Evolutionary conservation across 2,329 filamentous ascomycete genomes (phyloP), one percentile per base, ranked within the genome.

Genomic region (Orbilia javanica): DNA sequence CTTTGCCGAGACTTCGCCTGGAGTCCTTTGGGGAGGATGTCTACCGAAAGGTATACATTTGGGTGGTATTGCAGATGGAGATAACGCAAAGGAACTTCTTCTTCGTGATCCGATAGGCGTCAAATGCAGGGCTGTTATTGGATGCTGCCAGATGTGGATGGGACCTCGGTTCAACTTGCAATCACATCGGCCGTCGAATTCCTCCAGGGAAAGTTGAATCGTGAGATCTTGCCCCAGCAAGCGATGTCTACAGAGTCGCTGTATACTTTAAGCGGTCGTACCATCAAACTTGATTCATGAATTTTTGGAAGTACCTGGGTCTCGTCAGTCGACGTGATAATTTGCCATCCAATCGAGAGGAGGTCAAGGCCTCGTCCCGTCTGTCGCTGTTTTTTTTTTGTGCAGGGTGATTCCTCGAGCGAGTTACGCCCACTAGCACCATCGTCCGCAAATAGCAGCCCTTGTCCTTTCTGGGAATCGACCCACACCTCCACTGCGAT

Each of bases 401-500:
- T n/a, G 52, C 67, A 60, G 73, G 60, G 57, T 77, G 65, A 64
- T 62, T 67, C 66, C 72, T 66, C 60, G 62, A 77, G 73, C 73
- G 60, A 70, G 64, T 65, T 77, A 71, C 55, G 55, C 64, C 62
- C 55, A 46, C 63, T 66, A 78, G 62, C 66, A 71, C 66, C 48
- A 53, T 57, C 31, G 52, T 77, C 74, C 74, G 74, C 74, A 78
- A 78, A 78, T 78, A 78, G 74, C 62, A 78, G 70, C 70, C 70
- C 70, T 74, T 67, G 70, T 74, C 46, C 27, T 27, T 63, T 68
- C 63, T 73, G 64, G 62, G 70, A 15, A 15, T 62, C n/a, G 63
- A 53, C 70, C 70, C 70, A 74, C 70, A 78, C 66, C 73, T 62
- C 71, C 42, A 63, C 50, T 57, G 65, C 65, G 64, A 69, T 64